Evolutionary conservation across 2,329 filamentous ascomycete genomes (phyloP).

Genomic region (Pseudocercospora fuligena): DNA sequence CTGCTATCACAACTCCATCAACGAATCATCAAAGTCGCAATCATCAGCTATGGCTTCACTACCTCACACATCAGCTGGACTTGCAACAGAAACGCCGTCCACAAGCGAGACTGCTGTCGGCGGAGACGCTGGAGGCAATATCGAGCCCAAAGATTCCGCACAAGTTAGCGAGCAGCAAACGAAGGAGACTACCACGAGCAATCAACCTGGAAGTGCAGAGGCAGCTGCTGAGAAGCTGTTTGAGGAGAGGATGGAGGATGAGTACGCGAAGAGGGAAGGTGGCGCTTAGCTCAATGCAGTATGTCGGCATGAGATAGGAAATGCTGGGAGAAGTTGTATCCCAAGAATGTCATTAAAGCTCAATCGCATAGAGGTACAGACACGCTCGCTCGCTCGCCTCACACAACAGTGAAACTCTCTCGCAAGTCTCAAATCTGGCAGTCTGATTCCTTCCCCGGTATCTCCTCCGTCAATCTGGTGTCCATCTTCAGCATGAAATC

Average conservation of each 20-base stretch:
- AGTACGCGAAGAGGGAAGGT: conserved; percentile 52
- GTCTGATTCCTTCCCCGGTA: neutral
- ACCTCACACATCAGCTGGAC: conserved; percentile 30
- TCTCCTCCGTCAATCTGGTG: neutral
- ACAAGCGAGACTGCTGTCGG: conserved; percentile 36
- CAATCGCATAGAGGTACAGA: neutral
- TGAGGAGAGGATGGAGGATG: conserved; percentile 49
- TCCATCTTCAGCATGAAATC: neutral
- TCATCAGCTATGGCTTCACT: conserved; percentile 25
- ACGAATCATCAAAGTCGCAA: neutral
- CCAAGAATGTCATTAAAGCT: neutral
- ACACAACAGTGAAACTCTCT: neutral
- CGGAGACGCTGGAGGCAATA: conserved; percentile 24
- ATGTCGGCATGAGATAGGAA: neutral
- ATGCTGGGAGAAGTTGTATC: neutral
- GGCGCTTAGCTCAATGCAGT: conserved; percentile 39
- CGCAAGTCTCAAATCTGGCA: neutral
- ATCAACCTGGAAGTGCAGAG: conserved; percentile 40
- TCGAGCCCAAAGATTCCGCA: conserved; percentile 30
- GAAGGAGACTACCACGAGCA: conserved; percentile 29
- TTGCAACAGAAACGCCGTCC: conserved; percentile 33
- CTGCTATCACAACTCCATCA: neutral
- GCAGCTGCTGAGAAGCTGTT: conserved; percentile 44
- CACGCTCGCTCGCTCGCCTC: neutral
- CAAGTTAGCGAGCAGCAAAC: conserved; percentile 23